These are phyloP conservation scores for Nicotiana knightiana DNA, from an alignment of 257 asterid species.

Conservation along the genomic window DNA sequence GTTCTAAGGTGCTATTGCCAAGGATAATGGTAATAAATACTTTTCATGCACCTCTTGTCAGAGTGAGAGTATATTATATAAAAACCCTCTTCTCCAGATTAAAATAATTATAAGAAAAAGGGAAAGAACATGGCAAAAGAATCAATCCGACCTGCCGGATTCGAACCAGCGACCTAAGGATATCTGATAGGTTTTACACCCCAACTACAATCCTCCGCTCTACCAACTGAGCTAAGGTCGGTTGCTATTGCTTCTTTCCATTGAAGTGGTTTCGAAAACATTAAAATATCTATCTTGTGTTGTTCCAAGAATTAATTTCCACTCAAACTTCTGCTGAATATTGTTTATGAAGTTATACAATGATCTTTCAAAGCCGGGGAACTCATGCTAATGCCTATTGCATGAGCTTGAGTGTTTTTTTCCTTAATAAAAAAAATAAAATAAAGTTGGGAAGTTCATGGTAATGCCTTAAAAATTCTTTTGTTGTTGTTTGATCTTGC, in stretches of 20 bases:
- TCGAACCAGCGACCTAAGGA: conserved; percentile 41
- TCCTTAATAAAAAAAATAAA: background rate
- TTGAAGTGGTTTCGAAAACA: background rate
- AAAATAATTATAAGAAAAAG: background rate
- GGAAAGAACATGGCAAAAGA: background rate
- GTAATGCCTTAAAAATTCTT: background rate
- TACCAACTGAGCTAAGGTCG: conserved; percentile 16
- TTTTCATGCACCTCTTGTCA: background rate
- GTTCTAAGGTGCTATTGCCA: background rate
- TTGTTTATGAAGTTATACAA: background rate
- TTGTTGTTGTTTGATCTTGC: too few species aligned
- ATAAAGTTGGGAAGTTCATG: background rate
- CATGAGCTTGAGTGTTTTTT: background rate
- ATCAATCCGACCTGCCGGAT: conserved; percentile 41
- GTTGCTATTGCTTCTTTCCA: background rate
- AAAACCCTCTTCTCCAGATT: background rate
- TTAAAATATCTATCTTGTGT: background rate
- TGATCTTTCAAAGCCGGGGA: too few species aligned
- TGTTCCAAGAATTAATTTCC: background rate
- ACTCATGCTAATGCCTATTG: background rate
- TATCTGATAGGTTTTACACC: background rate
- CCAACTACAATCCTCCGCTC: conserved; percentile 13
- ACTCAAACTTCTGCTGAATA: background rate
- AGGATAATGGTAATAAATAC: background rate
- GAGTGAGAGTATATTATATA: background rate